A percentile compares a stretch with the other conserved stretches of the same genome.
Conservation (phyloP, 2,329 filamentous ascomycete species). For the Diatrype stigma region DNA sequence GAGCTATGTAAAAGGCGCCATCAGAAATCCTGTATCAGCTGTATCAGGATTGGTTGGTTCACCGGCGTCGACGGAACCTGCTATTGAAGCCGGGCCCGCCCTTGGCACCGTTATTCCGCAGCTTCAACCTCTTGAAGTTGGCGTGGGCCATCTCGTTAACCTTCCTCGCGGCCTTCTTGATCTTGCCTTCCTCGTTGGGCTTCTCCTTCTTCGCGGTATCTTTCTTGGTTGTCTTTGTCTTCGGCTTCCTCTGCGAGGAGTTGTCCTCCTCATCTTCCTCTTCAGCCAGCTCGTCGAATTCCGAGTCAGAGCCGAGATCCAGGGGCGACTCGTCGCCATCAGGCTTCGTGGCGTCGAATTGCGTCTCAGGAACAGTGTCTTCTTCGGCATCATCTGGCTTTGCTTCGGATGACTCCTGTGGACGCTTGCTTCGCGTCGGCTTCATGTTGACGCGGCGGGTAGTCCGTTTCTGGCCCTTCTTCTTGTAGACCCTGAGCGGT, state of each 20-base stretch:
- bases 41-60: background rate
- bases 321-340: constrained; percentile 21
- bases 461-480: constrained; percentile 78
- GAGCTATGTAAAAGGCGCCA: too few species aligned
- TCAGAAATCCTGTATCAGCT: background rate
- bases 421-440: constrained; percentile 47
- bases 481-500: constrained; percentile 66
- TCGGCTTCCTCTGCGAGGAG: constrained; percentile 18
- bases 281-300: constrained; percentile 32
- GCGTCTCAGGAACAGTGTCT: constrained; percentile 37
- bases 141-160: constrained; percentile 61
- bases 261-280: constrained; percentile 30
- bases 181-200: constrained; percentile 35
- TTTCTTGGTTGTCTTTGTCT: constrained; percentile 9
- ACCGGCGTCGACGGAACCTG: constrained; percentile 51
- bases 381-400: constrained; percentile 34
- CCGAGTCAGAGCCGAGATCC: constrained; percentile 35
- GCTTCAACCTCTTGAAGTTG: constrained; percentile 64
- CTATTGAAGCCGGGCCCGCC: constrained; percentile 55
- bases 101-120: constrained; percentile 59
- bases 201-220: constrained; percentile 21
- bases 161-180: constrained; percentile 54
- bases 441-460: constrained; percentile 65
- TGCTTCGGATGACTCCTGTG: constrained; percentile 25
- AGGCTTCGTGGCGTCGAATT: constrained; percentile 24